Conservation (phyloP, 139 green algal genomes). For the Auxenochlorella protothecoides region DNA sequence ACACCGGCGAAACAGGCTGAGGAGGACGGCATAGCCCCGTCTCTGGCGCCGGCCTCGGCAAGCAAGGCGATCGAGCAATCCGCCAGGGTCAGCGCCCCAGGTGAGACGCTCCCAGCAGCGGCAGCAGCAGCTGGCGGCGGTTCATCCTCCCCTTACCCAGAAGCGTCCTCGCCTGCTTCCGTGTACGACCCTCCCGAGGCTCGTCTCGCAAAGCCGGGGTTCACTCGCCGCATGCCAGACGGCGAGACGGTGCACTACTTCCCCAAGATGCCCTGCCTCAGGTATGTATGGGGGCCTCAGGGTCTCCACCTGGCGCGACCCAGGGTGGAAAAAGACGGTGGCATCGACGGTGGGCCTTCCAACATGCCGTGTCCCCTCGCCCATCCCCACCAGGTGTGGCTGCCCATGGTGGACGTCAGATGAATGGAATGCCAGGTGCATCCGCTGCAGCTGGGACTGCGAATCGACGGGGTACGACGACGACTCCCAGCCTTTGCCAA, state of each 20-base stretch:
- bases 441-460: conserved; percentile 58
- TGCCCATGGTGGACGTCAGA: conserved; percentile 76
- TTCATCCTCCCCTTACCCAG: neutral
- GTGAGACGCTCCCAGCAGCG: neutral
- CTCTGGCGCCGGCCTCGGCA: no score
- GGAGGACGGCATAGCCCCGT: no score
- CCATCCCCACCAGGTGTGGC: conserved; percentile 57
- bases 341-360: neutral
- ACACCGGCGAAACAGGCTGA: no score
- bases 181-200: conserved; percentile 22
- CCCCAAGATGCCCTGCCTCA: conserved; percentile 34
- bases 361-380: neutral
- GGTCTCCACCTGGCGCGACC: no score
- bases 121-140: neutral
- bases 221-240: conserved; percentile 13
- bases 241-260: conserved; percentile 20
- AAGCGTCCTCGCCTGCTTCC: neutral
- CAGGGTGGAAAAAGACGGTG: no score
- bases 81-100: no score
- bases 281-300: neutral
- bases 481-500: conserved; percentile 56
- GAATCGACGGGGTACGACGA: conserved; percentile 65
- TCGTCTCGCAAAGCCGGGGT: conserved; percentile 39
- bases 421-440: conserved; percentile 67
- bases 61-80: no score